phyloP scores from a whole-genome alignment of 2,329 filamentous ascomycete species.

The Endothia cerciana region DNA sequence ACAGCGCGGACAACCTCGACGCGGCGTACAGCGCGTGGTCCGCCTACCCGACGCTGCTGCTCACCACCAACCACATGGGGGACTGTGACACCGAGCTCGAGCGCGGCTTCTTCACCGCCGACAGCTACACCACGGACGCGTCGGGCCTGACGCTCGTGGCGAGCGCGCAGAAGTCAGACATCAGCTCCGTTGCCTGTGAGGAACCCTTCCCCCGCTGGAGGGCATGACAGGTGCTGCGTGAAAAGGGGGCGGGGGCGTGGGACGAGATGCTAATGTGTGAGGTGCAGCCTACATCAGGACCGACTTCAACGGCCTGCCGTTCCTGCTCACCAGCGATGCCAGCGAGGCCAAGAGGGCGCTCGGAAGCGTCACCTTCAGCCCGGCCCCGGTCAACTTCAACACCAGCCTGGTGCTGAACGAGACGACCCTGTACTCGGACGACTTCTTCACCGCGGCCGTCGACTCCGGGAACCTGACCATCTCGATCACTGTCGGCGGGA shows the following conservation, averaged over 20 bases:
- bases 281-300: constrained; percentile 24
- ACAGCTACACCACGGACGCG: constrained; percentile 11
- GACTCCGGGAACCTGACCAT: constrained; percentile 42
- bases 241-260: too few species aligned
- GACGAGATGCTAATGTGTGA: not conserved
- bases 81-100: constrained; percentile 25
- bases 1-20: constrained; percentile 15
- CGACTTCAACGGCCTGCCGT: constrained; percentile 24
- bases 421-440: constrained; percentile 31
- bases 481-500: constrained; percentile 46
- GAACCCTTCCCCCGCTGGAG: not conserved
- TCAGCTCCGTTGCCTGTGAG: constrained; percentile 17
- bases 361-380: constrained; percentile 29
- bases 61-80: constrained; percentile 28
- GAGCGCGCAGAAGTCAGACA: constrained; percentile 16
- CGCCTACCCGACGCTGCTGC: constrained; percentile 1
- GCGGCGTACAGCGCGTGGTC: constrained; percentile 26
- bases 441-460: constrained; percentile 39
- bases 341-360: constrained; percentile 14
- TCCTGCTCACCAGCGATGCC: constrained; percentile 8
- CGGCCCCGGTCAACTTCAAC: constrained; percentile 30
- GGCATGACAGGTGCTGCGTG: too few species aligned
- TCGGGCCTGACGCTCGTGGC: constrained; percentile 20
- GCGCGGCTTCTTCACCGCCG: constrained; percentile 25
- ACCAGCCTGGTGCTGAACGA: constrained; percentile 18